Percentiles rank a stretch among this genome's conserved stretches.
phyloP scores from a whole-genome alignment of 179 eudicot species.

The Camellia oleifera region DNA sequence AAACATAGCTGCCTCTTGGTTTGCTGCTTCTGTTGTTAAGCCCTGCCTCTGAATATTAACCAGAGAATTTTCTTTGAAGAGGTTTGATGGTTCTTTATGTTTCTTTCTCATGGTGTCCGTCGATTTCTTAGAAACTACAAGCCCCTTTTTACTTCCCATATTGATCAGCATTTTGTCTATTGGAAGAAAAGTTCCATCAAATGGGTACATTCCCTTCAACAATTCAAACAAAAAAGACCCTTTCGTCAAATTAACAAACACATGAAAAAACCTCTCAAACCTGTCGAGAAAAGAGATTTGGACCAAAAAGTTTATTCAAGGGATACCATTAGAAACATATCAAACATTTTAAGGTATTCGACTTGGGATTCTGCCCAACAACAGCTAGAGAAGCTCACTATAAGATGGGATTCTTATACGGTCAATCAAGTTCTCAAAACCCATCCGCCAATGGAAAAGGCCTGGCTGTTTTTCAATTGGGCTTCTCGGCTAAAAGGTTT shows the following conservation, averaged over 20 bases:
- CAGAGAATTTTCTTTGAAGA: neutral
- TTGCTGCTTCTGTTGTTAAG: neutral
- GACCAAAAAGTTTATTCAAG: slow-evolving; percentile 48
- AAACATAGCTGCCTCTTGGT: neutral
- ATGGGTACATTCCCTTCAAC: slow-evolving; percentile 23
- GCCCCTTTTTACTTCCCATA: neutral
- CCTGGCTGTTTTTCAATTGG: slow-evolving; percentile 90
- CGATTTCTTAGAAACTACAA: slow-evolving; percentile 16
- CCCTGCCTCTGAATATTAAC: neutral
- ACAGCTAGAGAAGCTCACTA: slow-evolving; percentile 34
- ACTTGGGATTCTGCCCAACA: slow-evolving; percentile 73
- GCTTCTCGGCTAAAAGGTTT: slow-evolving; percentile 49
- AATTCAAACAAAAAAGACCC: slow-evolving; percentile 21
- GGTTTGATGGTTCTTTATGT: slow-evolving; percentile 38
- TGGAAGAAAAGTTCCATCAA: slow-evolving; percentile 18
- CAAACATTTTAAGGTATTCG: slow-evolving; percentile 57
- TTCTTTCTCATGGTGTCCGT: slow-evolving; percentile 18
- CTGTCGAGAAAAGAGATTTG: slow-evolving; percentile 27
- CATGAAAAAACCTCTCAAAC: slow-evolving; percentile 26
- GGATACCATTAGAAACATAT: slow-evolving; percentile 42
- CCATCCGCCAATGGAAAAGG: slow-evolving; percentile 88
- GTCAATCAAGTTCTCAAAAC: slow-evolving; percentile 78
- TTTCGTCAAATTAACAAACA: slow-evolving; percentile 18
- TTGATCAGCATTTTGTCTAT: neutral
- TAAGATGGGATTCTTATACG: slow-evolving; percentile 83